Evolutionary conservation across 2,329 filamentous ascomycete genomes (phyloP), one percentile per base, ranked within the genome.

Genomic region (Pezicula radicicola): DNA sequence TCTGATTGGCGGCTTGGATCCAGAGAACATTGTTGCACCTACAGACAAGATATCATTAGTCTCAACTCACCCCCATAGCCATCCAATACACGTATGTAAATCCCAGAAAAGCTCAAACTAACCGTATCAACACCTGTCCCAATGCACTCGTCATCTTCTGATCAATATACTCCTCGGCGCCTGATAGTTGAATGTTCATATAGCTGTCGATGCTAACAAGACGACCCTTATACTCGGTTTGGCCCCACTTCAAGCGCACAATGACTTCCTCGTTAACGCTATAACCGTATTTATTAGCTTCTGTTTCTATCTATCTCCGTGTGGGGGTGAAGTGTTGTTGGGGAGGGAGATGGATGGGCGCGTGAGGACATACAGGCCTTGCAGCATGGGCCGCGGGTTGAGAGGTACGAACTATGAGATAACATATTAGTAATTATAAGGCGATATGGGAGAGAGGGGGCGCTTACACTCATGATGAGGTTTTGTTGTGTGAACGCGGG

Each of bases 11-110:
- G 48, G 76, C 77, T 59, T 81, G 79, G 62, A 97, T 93, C 88
- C 91, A 97, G 44, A 97, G 79, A n/a, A 97, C 93, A 68, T 97
- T 97, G 75, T 97, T 97, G 75, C 91, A 95, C 68, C 89, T 91
- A 59, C 49, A 25, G 55, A 27, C 43, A 40, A 46, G n/a, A 10
- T 21, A 49, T 50, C 55, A 54, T 33, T 28, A 28, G 10, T 33
- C 25, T 25, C 25, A 25, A 25, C 25, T 25, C 25, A 25, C 25
- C 25, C 6, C 25, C 25, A 25, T 3, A 25, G 25, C 25, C 25
- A 25, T 25, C 25, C 4, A 25, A 25, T 25, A 25, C 25, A 25
- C 25, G 25, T 25, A 21, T 21, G 3, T 25, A 25, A 7, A 25
- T 25, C 25, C 25, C 6, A 3, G 2, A 51, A 35, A 28, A 19